Evolutionary conservation across 805 yeast species (phyloP).

Genomic region (Millerago galiae): DNA sequence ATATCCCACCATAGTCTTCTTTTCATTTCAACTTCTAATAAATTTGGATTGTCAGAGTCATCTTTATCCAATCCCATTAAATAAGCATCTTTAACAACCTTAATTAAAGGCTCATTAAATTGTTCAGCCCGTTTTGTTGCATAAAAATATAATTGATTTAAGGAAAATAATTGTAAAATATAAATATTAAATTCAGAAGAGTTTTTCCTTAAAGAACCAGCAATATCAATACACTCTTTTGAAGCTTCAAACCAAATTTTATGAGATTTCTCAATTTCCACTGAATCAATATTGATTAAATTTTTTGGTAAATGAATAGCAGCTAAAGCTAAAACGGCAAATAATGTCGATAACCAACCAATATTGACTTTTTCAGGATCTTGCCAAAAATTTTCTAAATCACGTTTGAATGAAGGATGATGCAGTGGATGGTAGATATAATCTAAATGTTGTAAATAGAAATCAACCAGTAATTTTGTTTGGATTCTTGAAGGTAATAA

Average conservation of each 20-base stretch:
- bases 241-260: constrained; percentile 24
- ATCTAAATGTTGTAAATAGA: constrained; percentile 23
- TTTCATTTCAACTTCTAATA: constrained; percentile 25
- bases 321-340: constrained; percentile 21
- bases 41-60: constrained; percentile 18
- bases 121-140: constrained; percentile 24
- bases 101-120: constrained; percentile 17
- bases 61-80: constrained; percentile 23
- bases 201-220: constrained; percentile 13
- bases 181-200: constrained; percentile 14
- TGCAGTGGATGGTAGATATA: constrained; percentile 26
- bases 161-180: constrained; percentile 22
- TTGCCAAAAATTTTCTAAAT: constrained; percentile 17
- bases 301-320: constrained; percentile 25
- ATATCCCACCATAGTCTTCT: constrained; percentile 28
- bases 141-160: constrained; percentile 24
- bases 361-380: constrained; percentile 17
- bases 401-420: constrained; percentile 21
- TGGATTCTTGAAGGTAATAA: constrained; percentile 21
- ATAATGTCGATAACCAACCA: constrained; percentile 20
- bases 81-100: constrained; percentile 20
- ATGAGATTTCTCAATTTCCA: constrained; percentile 21
- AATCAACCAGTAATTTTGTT: constrained; percentile 21
- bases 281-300: constrained; percentile 18
- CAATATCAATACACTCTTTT: constrained; percentile 17